Conservation (phyloP, 352 stramenopile species). For the Globisporangium orthogonon region DNA sequence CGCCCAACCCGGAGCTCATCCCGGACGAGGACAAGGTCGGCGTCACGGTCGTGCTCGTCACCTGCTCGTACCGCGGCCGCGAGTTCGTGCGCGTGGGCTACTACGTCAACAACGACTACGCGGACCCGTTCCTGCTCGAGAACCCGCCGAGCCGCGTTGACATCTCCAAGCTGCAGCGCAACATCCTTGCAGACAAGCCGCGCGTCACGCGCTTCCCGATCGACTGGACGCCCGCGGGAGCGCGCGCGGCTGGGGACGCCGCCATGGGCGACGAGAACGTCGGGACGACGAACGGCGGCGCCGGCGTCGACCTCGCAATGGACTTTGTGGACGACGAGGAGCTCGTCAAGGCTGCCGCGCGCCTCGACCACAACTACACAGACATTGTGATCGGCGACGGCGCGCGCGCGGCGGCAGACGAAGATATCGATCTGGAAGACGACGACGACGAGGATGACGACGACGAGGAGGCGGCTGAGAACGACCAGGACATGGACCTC, state of each 20-base stretch:
- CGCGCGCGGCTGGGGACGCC: conserved; percentile 30
- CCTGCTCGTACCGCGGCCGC: conserved; percentile 95
- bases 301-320: conserved; percentile 37
- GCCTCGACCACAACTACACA: conserved; percentile 85
- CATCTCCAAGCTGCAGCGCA: conserved; percentile 91
- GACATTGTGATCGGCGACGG: conserved; percentile 82
- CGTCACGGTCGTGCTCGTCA: conserved; percentile 98
- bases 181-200: conserved; percentile 97
- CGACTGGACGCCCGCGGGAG: conserved; percentile 86
- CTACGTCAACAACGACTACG: conserved; percentile 99
- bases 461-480: conserved; percentile 45
- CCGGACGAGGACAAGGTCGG: conserved; percentile 96
- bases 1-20: conserved; percentile 90
- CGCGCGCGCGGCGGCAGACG: conserved; percentile 44
- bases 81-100: conserved; percentile 94
- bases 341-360: conserved; percentile 77
- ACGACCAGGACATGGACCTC: conserved; percentile 27
- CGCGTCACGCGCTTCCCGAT: conserved; percentile 94
- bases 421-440: conserved; percentile 64
- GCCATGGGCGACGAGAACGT: conserved; percentile 29
- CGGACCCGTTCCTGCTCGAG: conserved; percentile 82
- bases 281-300: conserved; percentile 6
- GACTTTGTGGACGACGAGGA: conserved; percentile 84
- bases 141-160: conserved; percentile 80
- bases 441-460: conserved; percentile 56